A percentile compares a stretch with the other conserved stretches of the same genome.
Evolutionary conservation across 2,329 filamentous ascomycete genomes (phyloP).

Genomic region (Pseudodiploospora longispora): DNA sequence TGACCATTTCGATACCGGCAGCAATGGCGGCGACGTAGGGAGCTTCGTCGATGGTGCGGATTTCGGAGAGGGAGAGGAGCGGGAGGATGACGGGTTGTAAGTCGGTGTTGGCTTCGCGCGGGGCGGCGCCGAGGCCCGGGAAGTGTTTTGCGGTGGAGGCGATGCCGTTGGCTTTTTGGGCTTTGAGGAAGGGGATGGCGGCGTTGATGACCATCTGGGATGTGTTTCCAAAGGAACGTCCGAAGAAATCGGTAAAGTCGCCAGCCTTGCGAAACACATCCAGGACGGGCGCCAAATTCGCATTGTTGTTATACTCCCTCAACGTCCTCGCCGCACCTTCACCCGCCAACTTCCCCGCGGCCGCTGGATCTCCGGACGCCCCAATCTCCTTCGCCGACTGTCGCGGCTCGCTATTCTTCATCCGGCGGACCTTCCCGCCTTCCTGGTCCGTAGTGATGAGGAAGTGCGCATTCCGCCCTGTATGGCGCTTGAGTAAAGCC

Average conservation of each 20-base stretch:
- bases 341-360: slow-evolving; percentile 5
- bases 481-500: slow-evolving; percentile 2
- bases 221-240: not conserved
- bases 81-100: slow-evolving; percentile 9
- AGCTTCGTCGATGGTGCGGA: slow-evolving; percentile 7
- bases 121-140: slow-evolving; percentile 12
- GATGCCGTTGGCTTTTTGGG: slow-evolving; percentile 1
- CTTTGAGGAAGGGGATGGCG: not conserved
- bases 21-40: slow-evolving; percentile 12
- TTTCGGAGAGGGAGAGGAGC: slow-evolving; percentile 6
- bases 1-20: slow-evolving; percentile 12
- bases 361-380: slow-evolving; percentile 1
- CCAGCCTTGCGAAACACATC: slow-evolving; percentile 6
- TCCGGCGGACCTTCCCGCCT: slow-evolving; percentile 7
- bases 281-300: slow-evolving; percentile 8
- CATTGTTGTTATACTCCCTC: slow-evolving; percentile 3
- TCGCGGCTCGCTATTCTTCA: slow-evolving; percentile 3
- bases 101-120: slow-evolving; percentile 12
- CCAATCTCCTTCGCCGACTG: slow-evolving; percentile 5
- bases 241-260: slow-evolving; percentile 3
- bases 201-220: not conserved
- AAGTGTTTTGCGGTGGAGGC: slow-evolving; percentile 12
- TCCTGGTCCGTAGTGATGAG: slow-evolving; percentile 10
- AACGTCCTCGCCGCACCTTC: slow-evolving; percentile 2
- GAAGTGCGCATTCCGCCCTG: slow-evolving; percentile 4